Percentiles rank a stretch among this genome's conserved stretches.
Conservation (phyloP, 805 yeast species). For the Tetrapisispora arboricola region DNA sequence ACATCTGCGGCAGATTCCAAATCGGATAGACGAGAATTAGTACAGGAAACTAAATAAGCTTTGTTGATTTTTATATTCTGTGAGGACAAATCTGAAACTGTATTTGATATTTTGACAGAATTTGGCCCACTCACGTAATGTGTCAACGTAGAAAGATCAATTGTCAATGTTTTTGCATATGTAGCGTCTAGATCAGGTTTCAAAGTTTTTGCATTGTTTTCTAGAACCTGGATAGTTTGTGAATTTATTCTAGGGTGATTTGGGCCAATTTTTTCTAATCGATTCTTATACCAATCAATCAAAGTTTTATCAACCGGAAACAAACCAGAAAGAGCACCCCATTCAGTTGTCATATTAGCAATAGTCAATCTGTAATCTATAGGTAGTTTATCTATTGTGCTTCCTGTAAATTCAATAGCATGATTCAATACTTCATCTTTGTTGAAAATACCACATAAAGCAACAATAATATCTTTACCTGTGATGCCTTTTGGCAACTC, state of each 20-base stretch:
- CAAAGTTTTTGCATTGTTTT: slow-evolving; percentile 7
- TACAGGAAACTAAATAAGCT: slow-evolving; percentile 96
- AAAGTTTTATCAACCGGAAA: slow-evolving; percentile 89
- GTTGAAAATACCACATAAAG: slow-evolving; percentile 87
- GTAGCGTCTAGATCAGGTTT: slow-evolving; percentile 65
- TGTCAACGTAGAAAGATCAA: slow-evolving; percentile 70
- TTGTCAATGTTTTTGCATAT: slow-evolving; percentile 78
- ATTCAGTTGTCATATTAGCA: slow-evolving; percentile 96
- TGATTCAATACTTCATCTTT: slow-evolving; percentile 88
- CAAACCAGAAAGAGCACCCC: slow-evolving; percentile 96
- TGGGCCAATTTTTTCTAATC: slow-evolving; percentile 42
- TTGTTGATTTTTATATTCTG: slow-evolving; percentile 74
- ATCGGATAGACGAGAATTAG: slow-evolving; percentile 88
- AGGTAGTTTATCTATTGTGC: slow-evolving; percentile 56
- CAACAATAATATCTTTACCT: slow-evolving; percentile 95
- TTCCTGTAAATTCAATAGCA: slow-evolving; percentile 89
- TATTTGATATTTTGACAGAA: slow-evolving; percentile 82
- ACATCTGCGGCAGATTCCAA: slow-evolving; percentile 90
- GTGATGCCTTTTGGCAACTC: slow-evolving; percentile 75
- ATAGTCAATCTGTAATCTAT: slow-evolving; percentile 83
- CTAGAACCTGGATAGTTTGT: slow-evolving; percentile 39
- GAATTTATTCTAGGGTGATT: slow-evolving; percentile 79
- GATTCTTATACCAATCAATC: slow-evolving; percentile 64
- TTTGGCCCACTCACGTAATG: slow-evolving; percentile 96
- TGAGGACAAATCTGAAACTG: slow-evolving; percentile 62